A percentile compares a stretch with the other conserved stretches of the same genome.
These are phyloP conservation scores for Hortiboletus campestris DNA, from an alignment of 768 basidiomycete genomes.

Conservation along the genomic window DNA sequence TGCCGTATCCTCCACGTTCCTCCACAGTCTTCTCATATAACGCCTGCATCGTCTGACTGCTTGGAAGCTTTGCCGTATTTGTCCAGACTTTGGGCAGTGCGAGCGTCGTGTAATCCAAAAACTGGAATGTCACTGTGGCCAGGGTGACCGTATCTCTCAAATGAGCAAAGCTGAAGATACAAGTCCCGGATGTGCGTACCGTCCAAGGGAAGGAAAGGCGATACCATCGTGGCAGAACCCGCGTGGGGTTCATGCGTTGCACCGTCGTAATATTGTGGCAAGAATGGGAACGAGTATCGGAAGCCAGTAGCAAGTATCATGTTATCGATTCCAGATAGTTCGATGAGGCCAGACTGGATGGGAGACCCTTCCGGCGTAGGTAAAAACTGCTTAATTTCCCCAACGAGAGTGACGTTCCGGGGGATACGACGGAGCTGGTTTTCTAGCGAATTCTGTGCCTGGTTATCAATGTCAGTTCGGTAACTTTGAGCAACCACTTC, in stretches of 20 bases:
- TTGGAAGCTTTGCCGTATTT: slow-evolving; percentile 5
- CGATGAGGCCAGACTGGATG: slow-evolving; percentile 9
- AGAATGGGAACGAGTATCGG: too few species aligned
- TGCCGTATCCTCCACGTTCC: too few species aligned
- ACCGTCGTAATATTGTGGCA: background rate
- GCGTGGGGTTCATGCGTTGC: background rate
- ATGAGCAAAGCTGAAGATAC: background rate
- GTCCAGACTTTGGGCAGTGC: slow-evolving; percentile 15
- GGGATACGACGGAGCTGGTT: background rate
- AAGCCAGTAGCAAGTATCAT: background rate
- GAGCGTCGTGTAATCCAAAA: background rate
- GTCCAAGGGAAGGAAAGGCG: slow-evolving; percentile 1
- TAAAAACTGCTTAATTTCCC: background rate
- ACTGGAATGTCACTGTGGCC: background rate
- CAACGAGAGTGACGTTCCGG: slow-evolving; percentile 3
- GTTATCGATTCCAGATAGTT: slow-evolving; percentile 7
- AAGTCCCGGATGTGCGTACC: background rate
- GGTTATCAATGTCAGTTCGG: too few species aligned
- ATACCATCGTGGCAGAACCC: background rate
- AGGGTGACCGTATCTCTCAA: background rate
- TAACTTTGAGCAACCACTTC: too few species aligned
- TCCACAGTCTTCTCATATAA: background rate
- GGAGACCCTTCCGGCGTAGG: background rate
- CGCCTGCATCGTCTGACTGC: background rate
- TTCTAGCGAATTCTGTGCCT: too few species aligned